Percentiles rank a stretch among this genome's conserved stretches.
Conservation (phyloP, 495 filamentous ascomycete species). For the Lentithecium fluviatile region DNA sequence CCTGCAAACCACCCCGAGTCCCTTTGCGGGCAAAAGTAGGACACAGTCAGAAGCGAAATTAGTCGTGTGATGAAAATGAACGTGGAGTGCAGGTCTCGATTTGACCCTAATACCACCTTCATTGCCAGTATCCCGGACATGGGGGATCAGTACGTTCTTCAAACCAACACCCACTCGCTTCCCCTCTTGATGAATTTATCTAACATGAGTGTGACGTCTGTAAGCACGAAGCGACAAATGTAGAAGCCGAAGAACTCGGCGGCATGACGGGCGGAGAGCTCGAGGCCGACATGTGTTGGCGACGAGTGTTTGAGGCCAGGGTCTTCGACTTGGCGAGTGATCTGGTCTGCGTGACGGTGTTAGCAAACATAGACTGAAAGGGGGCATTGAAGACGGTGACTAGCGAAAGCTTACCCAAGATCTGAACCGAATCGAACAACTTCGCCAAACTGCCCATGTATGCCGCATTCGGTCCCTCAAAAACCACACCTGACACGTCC, state of each 20-base stretch:
- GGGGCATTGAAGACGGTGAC: background rate
- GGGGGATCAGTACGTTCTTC: background rate
- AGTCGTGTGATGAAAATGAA: background rate
- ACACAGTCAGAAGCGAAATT: background rate
- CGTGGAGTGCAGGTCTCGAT: background rate
- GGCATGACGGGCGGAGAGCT: slow-evolving; percentile 88
- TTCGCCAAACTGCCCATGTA: slow-evolving; percentile 91
- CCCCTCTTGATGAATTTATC: slow-evolving; percentile 97
- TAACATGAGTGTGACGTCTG: slow-evolving; percentile 80
- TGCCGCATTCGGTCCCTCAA: slow-evolving; percentile 77
- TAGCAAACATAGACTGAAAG: slow-evolving; percentile 10
- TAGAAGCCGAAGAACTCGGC: slow-evolving; percentile 98
- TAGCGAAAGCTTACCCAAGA: slow-evolving; percentile 68
- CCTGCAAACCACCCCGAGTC: background rate
- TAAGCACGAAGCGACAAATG: slow-evolving; percentile 86
- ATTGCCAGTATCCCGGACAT: too few species aligned
- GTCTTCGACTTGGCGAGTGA: slow-evolving; percentile 93
- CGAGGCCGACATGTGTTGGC: slow-evolving; percentile 87
- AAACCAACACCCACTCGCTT: slow-evolving; percentile 87
- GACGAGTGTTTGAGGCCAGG: slow-evolving; percentile 79
- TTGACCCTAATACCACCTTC: background rate
- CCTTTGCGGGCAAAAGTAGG: too few species aligned
- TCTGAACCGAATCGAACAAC: slow-evolving; percentile 90
- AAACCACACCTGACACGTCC: slow-evolving; percentile 65
- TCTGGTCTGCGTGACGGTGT: slow-evolving; percentile 67